These are phyloP conservation scores for Fusarium musae DNA, from an alignment of 2,329 filamentous ascomycete species.

Conservation along the genomic window DNA sequence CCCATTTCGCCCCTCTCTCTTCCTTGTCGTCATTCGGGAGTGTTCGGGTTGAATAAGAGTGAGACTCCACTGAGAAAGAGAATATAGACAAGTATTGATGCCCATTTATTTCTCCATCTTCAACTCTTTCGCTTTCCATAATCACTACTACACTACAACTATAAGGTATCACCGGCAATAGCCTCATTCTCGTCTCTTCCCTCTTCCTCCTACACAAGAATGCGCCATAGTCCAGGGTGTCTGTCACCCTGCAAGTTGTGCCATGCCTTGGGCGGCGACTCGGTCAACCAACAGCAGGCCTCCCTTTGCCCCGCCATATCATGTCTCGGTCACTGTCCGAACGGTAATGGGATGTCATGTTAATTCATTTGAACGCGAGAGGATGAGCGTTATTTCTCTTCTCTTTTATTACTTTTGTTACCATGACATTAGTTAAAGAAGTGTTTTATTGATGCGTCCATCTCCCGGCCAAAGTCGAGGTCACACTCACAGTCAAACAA, in stretches of 20 bases:
- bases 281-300: conserved; percentile 34
- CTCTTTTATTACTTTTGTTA: conserved; percentile 28
- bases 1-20: background rate
- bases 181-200: background rate
- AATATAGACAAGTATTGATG: conserved; percentile 18
- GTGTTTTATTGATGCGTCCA: background rate
- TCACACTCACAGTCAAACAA: background rate
- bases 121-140: background rate
- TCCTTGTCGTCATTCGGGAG: conserved; percentile 28
- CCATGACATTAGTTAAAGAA: background rate
- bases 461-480: background rate
- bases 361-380: conserved; percentile 31
- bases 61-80: conserved; percentile 7
- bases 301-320: conserved; percentile 34
- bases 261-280: conserved; percentile 24
- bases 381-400: conserved; percentile 22
- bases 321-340: conserved; percentile 45
- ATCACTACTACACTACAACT: background rate
- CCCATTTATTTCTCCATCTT: conserved; percentile 5
- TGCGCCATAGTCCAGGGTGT: conserved; percentile 19
- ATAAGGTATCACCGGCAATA: conserved; percentile 16
- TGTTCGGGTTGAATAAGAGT: conserved; percentile 29
- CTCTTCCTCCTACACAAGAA: background rate
- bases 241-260: conserved; percentile 33
- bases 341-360: conserved; percentile 35